phyloP scores from a whole-genome alignment of 2,329 filamentous ascomycete genomes.

The Hypoxylon sp. region DNA sequence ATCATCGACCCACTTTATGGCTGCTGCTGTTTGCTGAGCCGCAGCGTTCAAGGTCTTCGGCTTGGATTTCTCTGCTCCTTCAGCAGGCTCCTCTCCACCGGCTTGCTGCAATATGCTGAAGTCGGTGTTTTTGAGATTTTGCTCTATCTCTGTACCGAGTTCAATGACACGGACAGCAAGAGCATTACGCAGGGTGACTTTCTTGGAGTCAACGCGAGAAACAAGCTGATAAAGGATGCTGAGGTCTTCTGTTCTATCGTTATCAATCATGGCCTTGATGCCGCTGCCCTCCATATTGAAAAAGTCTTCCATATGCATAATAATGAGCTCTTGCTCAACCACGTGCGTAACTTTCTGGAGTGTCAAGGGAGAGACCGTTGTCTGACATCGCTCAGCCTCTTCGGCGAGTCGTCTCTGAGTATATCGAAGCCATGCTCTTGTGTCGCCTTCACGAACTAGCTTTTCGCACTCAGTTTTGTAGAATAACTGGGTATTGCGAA shows the following conservation, averaged over 20 bases:
- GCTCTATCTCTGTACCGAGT: constrained; percentile 87
- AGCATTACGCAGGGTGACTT: constrained; percentile 76
- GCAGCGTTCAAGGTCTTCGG: constrained; percentile 68
- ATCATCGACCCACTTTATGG: constrained; percentile 96
- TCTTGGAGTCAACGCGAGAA: constrained; percentile 80
- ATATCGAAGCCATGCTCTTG: constrained; percentile 84
- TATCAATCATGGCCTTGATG: constrained; percentile 90
- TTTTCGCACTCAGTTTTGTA: constrained; percentile 82
- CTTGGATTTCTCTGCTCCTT: constrained; percentile 65
- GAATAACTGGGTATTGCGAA: constrained; percentile 78
- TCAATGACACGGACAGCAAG: constrained; percentile 83
- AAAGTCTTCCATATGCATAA: constrained; percentile 82
- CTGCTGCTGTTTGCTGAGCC: constrained; percentile 86
- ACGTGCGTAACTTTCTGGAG: constrained; percentile 80
- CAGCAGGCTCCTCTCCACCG: constrained; percentile 58
- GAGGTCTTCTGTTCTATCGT: constrained; percentile 84
- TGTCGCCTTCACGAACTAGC: constrained; percentile 83
- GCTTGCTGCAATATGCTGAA: constrained; percentile 60
- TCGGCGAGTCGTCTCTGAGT: constrained; percentile 82
- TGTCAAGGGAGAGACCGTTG: constrained; percentile 82
- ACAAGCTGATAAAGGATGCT: constrained; percentile 86
- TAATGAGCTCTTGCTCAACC: constrained; percentile 85
- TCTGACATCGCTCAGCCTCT: constrained; percentile 85
- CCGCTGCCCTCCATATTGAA: constrained; percentile 88
- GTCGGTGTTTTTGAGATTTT: constrained; percentile 69